phyloP scores from a whole-genome alignment of 345 rosid genomes.

The Salix purpurea region DNA sequence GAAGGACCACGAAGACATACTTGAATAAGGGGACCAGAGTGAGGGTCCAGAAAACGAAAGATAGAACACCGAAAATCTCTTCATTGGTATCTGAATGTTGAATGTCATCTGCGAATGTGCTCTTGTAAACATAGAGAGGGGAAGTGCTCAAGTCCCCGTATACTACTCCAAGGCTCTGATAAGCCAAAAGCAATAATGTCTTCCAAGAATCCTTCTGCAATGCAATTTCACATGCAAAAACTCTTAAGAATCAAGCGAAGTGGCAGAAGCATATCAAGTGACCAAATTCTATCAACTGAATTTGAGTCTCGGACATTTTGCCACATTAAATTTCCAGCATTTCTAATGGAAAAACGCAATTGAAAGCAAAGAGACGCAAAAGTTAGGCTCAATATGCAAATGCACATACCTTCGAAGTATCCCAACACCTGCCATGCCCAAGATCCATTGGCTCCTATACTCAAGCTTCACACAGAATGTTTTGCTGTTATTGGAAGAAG shows the following conservation, averaged over 20 bases:
- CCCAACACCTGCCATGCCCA: constrained; percentile 53
- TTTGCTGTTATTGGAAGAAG: constrained; percentile 9
- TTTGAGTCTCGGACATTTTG: not conserved
- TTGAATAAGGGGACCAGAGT: constrained; percentile 86
- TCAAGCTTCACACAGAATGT: constrained; percentile 17
- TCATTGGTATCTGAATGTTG: constrained; percentile 85
- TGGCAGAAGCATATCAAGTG: not conserved
- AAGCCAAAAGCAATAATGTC: constrained; percentile 73
- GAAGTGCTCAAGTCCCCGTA: constrained; percentile 96
- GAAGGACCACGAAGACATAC: constrained; percentile 90
- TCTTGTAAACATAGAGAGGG: constrained; percentile 88
- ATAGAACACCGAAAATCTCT: constrained; percentile 91
- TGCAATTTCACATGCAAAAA: not conserved
- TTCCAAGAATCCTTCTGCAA: constrained; percentile 84
- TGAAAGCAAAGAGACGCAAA: constrained; percentile 1
- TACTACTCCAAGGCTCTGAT: constrained; percentile 97
- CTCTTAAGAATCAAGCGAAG: not conserved
- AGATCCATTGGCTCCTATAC: constrained; percentile 50
- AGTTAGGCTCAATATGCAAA: constrained; percentile 12
- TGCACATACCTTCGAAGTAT: constrained; percentile 64
- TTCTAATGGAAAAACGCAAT: not conserved
- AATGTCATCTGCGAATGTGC: constrained; percentile 98
- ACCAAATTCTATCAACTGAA: constrained; percentile 1
- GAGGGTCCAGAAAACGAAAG: constrained; percentile 98
- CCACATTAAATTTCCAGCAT: not conserved